Conservation (phyloP, 2,329 filamentous ascomycete genomes). For the Alternaria gansuensis region DNA sequence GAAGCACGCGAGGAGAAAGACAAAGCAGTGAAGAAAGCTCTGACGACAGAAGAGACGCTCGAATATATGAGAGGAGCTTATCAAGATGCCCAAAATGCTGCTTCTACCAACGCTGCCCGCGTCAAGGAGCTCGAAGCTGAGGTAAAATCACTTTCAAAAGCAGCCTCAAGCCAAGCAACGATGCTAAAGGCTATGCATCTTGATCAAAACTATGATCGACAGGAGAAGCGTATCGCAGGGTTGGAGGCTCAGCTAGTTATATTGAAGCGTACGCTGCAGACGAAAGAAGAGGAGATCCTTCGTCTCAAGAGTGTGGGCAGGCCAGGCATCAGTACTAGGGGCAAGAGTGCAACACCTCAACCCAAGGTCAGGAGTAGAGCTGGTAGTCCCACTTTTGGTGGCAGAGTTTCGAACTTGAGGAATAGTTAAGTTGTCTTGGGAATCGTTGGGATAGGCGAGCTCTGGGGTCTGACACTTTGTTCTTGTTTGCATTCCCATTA, state of each 20-base stretch:
- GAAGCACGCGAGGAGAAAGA: constrained; percentile 28
- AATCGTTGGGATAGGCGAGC: not conserved
- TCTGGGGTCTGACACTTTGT: not conserved
- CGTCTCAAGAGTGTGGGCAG: constrained; percentile 32
- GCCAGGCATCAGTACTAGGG: constrained; percentile 41
- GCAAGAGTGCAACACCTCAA: constrained; percentile 41
- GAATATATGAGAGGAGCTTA: constrained; percentile 68
- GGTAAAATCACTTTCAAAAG: constrained; percentile 24
- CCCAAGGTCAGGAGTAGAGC: constrained; percentile 41
- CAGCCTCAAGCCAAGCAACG: constrained; percentile 31
- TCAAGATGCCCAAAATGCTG: constrained; percentile 43
- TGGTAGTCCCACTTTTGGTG: constrained; percentile 38
- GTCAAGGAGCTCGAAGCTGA: constrained; percentile 27
- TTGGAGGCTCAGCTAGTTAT: constrained; percentile 23
- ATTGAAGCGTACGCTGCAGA: constrained; percentile 27
- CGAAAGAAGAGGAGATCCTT: constrained; percentile 38
- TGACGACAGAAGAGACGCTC: constrained; percentile 55
- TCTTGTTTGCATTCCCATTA: not conserved
- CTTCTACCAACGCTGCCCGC: constrained; percentile 18
- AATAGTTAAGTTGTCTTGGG: constrained; percentile 18
- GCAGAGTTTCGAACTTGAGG: constrained; percentile 37
- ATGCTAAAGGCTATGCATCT: constrained; percentile 34
- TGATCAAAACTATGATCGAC: constrained; percentile 22
- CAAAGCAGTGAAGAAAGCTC: constrained; percentile 45
- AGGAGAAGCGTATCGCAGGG: constrained; percentile 18